These are phyloP conservation scores for Beauveria sp. DNA, from an alignment of 2,329 filamentous ascomycete genomes.

Conservation along the genomic window DNA sequence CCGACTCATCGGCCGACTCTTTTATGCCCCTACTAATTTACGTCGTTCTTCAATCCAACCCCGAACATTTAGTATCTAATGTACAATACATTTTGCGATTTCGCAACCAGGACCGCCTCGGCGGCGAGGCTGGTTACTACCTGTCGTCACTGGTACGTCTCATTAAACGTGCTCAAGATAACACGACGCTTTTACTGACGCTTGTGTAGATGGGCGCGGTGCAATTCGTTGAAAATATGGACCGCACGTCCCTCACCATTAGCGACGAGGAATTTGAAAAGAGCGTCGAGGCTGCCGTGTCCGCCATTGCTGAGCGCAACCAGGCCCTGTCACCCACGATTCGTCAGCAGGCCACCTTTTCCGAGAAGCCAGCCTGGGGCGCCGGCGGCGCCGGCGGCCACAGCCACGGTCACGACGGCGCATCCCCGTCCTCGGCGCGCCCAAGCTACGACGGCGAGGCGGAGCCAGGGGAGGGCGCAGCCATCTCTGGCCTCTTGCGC, in stretches of 20 bases:
- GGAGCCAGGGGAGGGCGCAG: conserved; percentile 59
- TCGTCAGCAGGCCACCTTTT: conserved; percentile 32
- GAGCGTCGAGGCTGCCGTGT: conserved; percentile 94
- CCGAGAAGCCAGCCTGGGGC: conserved; percentile 32
- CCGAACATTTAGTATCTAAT: conserved; percentile 92
- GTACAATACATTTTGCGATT: conserved; percentile 97
- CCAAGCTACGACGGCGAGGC: conserved; percentile 25
- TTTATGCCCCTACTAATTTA: conserved; percentile 95
- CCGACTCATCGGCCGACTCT: conserved; percentile 90
- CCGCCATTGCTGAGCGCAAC: conserved; percentile 88
- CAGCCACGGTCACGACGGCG: not conserved
- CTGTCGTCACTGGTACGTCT: conserved; percentile 74
- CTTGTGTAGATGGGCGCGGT: conserved; percentile 71
- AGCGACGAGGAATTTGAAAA: conserved; percentile 91
- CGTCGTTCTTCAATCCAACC: conserved; percentile 88
- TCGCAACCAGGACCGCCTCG: conserved; percentile 92
- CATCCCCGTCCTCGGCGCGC: conserved; percentile 14
- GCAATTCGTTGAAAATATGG: conserved; percentile 93
- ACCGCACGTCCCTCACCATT: conserved; percentile 87
- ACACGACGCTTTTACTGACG: not conserved
- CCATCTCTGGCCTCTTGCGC: conserved; percentile 76
- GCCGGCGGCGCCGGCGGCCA: conserved; percentile 34
- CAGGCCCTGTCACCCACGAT: conserved; percentile 41
- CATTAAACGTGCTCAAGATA: not conserved
- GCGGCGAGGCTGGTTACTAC: conserved; percentile 97